Evolutionary conservation across 108 stramenopile species (phyloP).

Genomic region (Fragilaria crotonensis): DNA sequence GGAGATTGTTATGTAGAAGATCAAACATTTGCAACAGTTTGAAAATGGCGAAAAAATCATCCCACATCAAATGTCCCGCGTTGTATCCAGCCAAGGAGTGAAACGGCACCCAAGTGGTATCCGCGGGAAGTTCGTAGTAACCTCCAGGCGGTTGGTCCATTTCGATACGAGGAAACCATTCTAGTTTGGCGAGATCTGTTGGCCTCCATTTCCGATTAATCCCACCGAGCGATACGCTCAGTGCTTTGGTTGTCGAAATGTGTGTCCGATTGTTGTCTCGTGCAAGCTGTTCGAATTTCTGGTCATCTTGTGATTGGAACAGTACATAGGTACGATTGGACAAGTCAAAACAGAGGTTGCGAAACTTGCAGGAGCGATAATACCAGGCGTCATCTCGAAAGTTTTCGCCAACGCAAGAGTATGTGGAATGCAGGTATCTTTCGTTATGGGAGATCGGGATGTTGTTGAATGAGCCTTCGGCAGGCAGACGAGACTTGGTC

Average conservation of each 20-base stretch:
- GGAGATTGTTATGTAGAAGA: slow-evolving; percentile 11
- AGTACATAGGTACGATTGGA: slow-evolving; percentile 33
- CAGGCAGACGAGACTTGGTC: too few species aligned
- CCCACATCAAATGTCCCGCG: slow-evolving; percentile 51
- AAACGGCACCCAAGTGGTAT: slow-evolving; percentile 41
- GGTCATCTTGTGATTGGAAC: slow-evolving; percentile 19
- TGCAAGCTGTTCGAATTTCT: background rate
- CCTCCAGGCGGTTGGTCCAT: background rate
- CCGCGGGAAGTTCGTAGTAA: slow-evolving; percentile 15
- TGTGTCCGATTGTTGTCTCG: background rate
- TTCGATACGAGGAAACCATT: slow-evolving; percentile 41
- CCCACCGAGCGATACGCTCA: slow-evolving; percentile 23
- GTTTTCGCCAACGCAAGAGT: slow-evolving; percentile 29
- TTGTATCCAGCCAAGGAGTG: slow-evolving; percentile 51
- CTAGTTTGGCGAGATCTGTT: slow-evolving; percentile 13
- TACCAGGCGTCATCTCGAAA: slow-evolving; percentile 5
- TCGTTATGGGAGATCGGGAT: background rate
- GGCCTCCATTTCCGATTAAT: slow-evolving; percentile 50
- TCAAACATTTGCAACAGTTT: slow-evolving; percentile 37
- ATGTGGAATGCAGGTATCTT: slow-evolving; percentile 1
- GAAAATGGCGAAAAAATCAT: slow-evolving; percentile 46
- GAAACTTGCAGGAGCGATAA: slow-evolving; percentile 28
- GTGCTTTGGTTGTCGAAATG: background rate
- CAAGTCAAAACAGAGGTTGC: slow-evolving; percentile 37
- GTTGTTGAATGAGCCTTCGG: background rate